Evolutionary conservation across 2,329 filamentous ascomycete genomes (phyloP).

Genomic region (Talaromyces albobiverticillius): DNA sequence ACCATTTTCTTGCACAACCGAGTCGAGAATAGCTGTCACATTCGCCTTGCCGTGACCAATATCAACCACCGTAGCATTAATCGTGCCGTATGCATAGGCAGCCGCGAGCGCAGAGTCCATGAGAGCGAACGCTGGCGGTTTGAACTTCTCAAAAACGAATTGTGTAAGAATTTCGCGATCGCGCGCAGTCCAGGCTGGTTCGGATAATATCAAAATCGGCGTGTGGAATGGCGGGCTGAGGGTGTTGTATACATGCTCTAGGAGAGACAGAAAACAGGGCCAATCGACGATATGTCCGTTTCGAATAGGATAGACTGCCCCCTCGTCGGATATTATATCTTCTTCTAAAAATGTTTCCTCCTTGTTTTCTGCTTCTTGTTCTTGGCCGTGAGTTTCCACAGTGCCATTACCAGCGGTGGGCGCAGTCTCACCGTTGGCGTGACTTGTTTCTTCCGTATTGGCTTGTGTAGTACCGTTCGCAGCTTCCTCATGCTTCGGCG

Average conservation of each 20-base stretch:
- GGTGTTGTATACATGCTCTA: slow-evolving; percentile 86
- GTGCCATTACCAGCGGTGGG: neutral
- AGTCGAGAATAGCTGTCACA: slow-evolving; percentile 84
- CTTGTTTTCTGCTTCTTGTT: slow-evolving; percentile 23
- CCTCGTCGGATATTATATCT: slow-evolving; percentile 81
- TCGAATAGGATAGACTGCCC: slow-evolving; percentile 80
- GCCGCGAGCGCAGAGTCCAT: slow-evolving; percentile 86
- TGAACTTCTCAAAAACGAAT: slow-evolving; percentile 97
- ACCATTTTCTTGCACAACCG: slow-evolving; percentile 67
- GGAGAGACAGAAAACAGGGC: slow-evolving; percentile 87
- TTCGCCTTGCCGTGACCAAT: slow-evolving; percentile 91
- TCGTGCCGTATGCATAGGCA: slow-evolving; percentile 74
- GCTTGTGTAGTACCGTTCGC: neutral
- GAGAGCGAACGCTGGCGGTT: slow-evolving; percentile 85
- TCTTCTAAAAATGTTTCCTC: slow-evolving; percentile 72
- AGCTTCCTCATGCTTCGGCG: slow-evolving; percentile 19
- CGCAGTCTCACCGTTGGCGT: slow-evolving; percentile 15
- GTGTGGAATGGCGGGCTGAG: slow-evolving; percentile 92
- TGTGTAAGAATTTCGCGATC: slow-evolving; percentile 86
- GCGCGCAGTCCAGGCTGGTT: slow-evolving; percentile 84
- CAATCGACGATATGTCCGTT: slow-evolving; percentile 84
- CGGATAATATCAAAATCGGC: slow-evolving; percentile 83
- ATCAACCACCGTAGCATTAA: slow-evolving; percentile 82
- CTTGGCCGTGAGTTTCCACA: slow-evolving; percentile 8
- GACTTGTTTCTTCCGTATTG: neutral